These are phyloP conservation scores for Symbiotaphrina buchneri DNA, from an alignment of 495 filamentous ascomycete genomes.

Conservation along the genomic window DNA sequence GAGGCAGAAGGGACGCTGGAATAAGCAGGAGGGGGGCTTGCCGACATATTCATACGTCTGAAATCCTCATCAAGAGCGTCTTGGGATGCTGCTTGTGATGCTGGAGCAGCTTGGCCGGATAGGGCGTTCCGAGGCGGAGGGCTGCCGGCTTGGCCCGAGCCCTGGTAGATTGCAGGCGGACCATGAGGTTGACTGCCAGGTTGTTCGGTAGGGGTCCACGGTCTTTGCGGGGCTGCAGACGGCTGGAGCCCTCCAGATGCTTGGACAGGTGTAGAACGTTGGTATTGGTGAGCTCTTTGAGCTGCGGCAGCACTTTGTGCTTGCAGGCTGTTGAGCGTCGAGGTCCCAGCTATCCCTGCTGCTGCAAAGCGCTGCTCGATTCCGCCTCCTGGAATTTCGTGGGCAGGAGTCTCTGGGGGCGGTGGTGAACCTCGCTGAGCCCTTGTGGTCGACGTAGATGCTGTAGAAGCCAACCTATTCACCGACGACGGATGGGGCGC, in stretches of 20 bases:
- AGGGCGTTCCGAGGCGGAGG: slow-evolving; percentile 12
- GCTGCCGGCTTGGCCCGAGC: slow-evolving; percentile 31
- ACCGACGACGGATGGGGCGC: slow-evolving; percentile 26
- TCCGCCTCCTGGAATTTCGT: slow-evolving; percentile 35
- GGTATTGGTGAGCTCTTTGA: slow-evolving; percentile 55
- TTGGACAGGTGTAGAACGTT: slow-evolving; percentile 4
- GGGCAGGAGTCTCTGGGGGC: slow-evolving; percentile 80
- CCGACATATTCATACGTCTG: slow-evolving; percentile 60
- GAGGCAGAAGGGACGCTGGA: slow-evolving; percentile 37
- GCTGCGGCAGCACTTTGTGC: slow-evolving; percentile 66
- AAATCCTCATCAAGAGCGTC: slow-evolving; percentile 66
- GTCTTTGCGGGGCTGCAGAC: slow-evolving; percentile 30
- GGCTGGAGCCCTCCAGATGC: slow-evolving; percentile 1
- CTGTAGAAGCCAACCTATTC: slow-evolving; percentile 66
- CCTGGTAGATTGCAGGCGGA: slow-evolving; percentile 84
- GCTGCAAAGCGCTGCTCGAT: slow-evolving; percentile 84
- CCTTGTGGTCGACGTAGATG: slow-evolving; percentile 80
- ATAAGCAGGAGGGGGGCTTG: slow-evolving; percentile 82
- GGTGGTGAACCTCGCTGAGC: slow-evolving; percentile 85
- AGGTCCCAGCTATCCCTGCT: slow-evolving; percentile 65
- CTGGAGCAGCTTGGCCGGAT: slow-evolving; percentile 6
- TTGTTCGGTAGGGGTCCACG: slow-evolving; percentile 90
- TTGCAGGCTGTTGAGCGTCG: slow-evolving; percentile 57
- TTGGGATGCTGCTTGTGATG: slow-evolving; percentile 8
- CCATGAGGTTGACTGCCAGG: slow-evolving; percentile 79